phyloP scores from a whole-genome alignment of 768 basidiomycete species.

The Coprinopsis sp. region DNA sequence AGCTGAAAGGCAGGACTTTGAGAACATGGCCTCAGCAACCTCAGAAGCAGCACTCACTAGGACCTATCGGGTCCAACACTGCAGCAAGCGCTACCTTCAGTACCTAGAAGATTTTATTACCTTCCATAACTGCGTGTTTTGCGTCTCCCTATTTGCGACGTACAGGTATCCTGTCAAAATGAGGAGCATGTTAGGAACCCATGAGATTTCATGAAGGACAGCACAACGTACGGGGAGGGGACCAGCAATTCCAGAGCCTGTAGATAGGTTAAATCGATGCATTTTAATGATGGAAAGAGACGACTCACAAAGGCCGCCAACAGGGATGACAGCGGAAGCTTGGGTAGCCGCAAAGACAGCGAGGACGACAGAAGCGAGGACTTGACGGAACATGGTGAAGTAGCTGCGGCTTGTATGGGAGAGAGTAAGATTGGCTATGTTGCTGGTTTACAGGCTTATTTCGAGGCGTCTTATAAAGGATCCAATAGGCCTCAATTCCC shows the following conservation, averaged over 20 bases:
- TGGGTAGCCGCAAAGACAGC: not conserved
- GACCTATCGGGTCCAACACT: slow-evolving; percentile 11
- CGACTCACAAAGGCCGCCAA: slow-evolving; percentile 5
- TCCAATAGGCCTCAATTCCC: too few species aligned
- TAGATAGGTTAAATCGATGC: not conserved
- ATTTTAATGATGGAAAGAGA: not conserved
- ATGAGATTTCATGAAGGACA: too few species aligned
- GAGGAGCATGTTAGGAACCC: not conserved
- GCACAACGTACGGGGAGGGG: not conserved
- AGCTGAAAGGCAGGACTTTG: slow-evolving; percentile 1
- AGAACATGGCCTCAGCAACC: not conserved
- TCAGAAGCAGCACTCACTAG: slow-evolving; percentile 9
- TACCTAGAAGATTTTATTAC: slow-evolving; percentile 7
- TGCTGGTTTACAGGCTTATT: too few species aligned
- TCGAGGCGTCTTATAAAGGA: too few species aligned
- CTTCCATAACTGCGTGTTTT: not conserved
- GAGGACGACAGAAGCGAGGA: not conserved
- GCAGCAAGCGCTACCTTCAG: slow-evolving; percentile 16
- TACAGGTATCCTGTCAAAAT: not conserved
- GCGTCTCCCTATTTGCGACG: not conserved
- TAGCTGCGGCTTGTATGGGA: too few species aligned
- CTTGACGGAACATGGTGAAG: not conserved
- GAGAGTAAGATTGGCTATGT: too few species aligned
- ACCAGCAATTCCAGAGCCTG: slow-evolving; percentile 10
- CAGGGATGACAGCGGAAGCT: slow-evolving; percentile 3